These are phyloP conservation scores for Phialophora tarda DNA, from an alignment of 2,329 filamentous ascomycete genomes.

Conservation along the genomic window DNA sequence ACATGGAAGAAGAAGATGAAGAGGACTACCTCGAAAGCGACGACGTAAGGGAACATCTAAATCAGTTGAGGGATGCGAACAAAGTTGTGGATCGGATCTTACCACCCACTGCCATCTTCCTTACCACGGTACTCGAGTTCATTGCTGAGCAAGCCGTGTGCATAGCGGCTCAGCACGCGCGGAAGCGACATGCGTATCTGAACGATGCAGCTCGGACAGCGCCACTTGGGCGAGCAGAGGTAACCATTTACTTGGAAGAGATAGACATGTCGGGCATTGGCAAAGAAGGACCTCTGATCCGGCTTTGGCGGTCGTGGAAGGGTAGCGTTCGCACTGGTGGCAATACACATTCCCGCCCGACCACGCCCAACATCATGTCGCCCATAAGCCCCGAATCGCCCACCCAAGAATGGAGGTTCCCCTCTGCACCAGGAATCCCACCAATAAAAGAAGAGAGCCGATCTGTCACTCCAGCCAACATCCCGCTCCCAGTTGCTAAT, in stretches of 20 bases:
- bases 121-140: slow-evolving; percentile 92
- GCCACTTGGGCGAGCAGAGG: slow-evolving; percentile 51
- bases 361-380: slow-evolving; percentile 43
- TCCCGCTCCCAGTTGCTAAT: slow-evolving; percentile 71
- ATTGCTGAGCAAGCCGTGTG: slow-evolving; percentile 89
- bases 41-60: slow-evolving; percentile 59
- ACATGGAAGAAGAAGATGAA: slow-evolving; percentile 97
- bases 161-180: slow-evolving; percentile 84
- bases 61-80: slow-evolving; percentile 53
- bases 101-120: slow-evolving; percentile 90
- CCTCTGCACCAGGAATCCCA: slow-evolving; percentile 43
- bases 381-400: slow-evolving; percentile 39
- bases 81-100: slow-evolving; percentile 72
- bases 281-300: slow-evolving; percentile 82
- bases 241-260: slow-evolving; percentile 82
- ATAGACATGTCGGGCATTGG: slow-evolving; percentile 91
- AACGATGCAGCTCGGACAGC: slow-evolving; percentile 57
- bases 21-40: slow-evolving; percentile 85
- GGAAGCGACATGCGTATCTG: slow-evolving; percentile 63
- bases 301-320: slow-evolving; percentile 94
- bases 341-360: slow-evolving; percentile 58
- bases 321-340: slow-evolving; percentile 69
- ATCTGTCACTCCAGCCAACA: slow-evolving; percentile 55
- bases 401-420: slow-evolving; percentile 47
- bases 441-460: slow-evolving; percentile 40